phyloP scores from a whole-genome alignment of 2,329 filamentous ascomycete genomes.

The Diaporthe sp. region DNA sequence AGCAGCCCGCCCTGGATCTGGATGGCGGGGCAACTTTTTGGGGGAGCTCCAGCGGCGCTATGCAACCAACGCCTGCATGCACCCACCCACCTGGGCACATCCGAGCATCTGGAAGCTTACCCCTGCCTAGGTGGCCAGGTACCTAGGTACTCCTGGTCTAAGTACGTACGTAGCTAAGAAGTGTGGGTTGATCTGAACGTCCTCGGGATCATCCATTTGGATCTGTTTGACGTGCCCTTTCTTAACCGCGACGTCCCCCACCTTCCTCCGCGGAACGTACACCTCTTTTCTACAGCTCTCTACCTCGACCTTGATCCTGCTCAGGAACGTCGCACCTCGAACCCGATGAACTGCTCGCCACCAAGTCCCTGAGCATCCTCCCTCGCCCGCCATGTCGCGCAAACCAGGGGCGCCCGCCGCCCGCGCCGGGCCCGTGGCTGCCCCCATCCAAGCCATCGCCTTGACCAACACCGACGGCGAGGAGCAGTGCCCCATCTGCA shows the following conservation, averaged over 20 bases:
- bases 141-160: neutral
- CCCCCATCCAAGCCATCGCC: constrained; percentile 38
- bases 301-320: neutral
- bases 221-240: constrained; percentile 4
- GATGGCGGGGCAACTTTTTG: constrained; percentile 44
- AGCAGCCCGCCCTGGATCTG: constrained; percentile 25
- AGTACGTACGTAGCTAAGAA: neutral
- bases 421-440: constrained; percentile 40
- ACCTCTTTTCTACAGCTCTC: neutral
- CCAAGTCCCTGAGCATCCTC: neutral
- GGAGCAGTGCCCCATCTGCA: constrained; percentile 92
- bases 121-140: constrained; percentile 8
- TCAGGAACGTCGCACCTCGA: neutral
- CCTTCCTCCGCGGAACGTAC: neutral
- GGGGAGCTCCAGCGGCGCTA: constrained; percentile 6
- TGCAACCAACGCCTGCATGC: constrained; percentile 7
- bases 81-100: constrained; percentile 2
- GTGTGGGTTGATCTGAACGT: neutral
- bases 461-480: constrained; percentile 63
- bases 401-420: constrained; percentile 46
- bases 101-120: neutral
- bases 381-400: constrained; percentile 53
- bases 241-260: neutral
- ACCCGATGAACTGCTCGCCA: neutral
- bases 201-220: neutral